Evolutionary conservation across 352 stramenopile species (phyloP), one percentile per base, ranked within the genome.

Genomic region (Plasmopara muralis): DNA sequence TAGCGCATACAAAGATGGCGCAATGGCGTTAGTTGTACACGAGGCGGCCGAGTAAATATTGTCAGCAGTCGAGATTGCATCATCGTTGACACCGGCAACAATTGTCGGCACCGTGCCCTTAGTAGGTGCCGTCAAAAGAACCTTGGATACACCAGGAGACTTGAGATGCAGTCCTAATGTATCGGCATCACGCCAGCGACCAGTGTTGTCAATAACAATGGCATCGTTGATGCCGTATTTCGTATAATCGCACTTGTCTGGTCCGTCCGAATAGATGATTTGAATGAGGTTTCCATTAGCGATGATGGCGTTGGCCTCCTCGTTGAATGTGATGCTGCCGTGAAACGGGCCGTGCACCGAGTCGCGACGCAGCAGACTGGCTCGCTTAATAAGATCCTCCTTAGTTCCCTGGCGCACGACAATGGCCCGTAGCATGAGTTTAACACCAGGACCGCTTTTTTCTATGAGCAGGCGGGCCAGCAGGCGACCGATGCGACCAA

Each of bases 151-250:
- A 45, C 83, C 85, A 2, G 74, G 76, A 13, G 75, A 83, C 68
- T 91, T 76, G 18, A 92, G 57, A 50, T 95, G 84, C 47, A 85
- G 74, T 10, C 70, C 67, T 8, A 94, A 55, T 0, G 62, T 73
- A 16, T 78, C 76, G 39, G 70, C 70, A 59, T 92, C 80, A 38
- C 84, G 77, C 78, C 78, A 94, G 33, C 74, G 78, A 43, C 84
- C 86, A 44, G 86, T 95, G 69, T 93, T 93, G 60, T 95, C 86
- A 55, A 95, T 87, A n/a, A 95, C 83, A 38, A 95, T 80, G 28
- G 85, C 84, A 55, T 95, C 66, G 43, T 88, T 57, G 60, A 95
- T 95, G 56, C 81, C 83, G 57, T 92, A 89, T 60, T 86, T 68
- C 9, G 78, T 87, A 69, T 93, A 95, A 66, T 92, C 83, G 47